Evolutionary conservation across 768 basidiomycete genomes (phyloP).

Genomic region (Hysterangium stoloniferum): DNA sequence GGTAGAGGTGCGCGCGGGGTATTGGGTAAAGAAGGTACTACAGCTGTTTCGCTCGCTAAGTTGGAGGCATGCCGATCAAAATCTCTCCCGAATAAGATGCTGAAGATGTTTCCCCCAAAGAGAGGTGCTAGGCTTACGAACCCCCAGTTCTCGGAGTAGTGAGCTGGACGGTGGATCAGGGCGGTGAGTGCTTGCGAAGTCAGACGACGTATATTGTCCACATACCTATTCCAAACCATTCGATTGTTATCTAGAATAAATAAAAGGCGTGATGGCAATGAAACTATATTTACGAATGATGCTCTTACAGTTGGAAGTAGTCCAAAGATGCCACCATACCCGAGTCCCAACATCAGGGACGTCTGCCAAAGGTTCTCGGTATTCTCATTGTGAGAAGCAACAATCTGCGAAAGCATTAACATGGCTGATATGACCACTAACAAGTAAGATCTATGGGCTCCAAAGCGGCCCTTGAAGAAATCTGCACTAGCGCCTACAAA

Average conservation of each 20-base stretch:
- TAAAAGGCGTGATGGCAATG: background rate
- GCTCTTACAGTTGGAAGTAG: conserved; percentile 27
- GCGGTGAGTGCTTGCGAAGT: background rate
- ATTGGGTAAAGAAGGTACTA: background rate
- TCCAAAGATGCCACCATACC: conserved; percentile 32
- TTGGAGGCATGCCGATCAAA: conserved; percentile 59
- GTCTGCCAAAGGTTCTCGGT: conserved; percentile 63
- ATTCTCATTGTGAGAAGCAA: conserved; percentile 45
- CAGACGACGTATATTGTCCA: conserved; percentile 17
- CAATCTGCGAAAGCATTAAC: conserved; percentile 68
- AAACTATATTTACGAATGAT: background rate
- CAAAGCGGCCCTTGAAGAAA: conserved; percentile 45
- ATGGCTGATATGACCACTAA: conserved; percentile 57
- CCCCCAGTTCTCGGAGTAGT: conserved; percentile 85
- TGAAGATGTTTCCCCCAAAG: conserved; percentile 76
- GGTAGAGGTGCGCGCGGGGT: background rate
- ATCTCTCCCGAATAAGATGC: conserved; percentile 74
- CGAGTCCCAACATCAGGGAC: conserved; percentile 45
- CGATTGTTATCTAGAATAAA: conserved; percentile 45
- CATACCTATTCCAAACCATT: conserved; percentile 61
- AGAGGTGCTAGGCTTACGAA: conserved; percentile 62
- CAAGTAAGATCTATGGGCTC: conserved; percentile 59
- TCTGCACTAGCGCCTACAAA: conserved; percentile 61
- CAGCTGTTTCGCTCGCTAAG: conserved; percentile 7
- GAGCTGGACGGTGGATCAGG: conserved; percentile 30